Evolutionary conservation across 176 grass and related monocot genomes (phyloP).

Genomic region (Lolium multiflorum): DNA sequence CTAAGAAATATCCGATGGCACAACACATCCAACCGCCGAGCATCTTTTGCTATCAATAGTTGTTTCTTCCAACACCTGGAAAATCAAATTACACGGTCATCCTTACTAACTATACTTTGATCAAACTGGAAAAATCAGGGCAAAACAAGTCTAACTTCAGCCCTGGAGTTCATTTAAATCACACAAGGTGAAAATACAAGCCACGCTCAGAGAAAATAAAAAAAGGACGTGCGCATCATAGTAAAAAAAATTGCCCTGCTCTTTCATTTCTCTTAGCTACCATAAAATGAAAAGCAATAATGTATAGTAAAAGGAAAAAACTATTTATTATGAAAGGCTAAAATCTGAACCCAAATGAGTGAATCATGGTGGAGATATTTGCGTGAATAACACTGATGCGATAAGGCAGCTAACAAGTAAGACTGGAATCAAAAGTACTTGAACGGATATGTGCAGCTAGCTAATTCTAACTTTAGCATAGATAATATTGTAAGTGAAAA

Average conservation of each 20-base stretch:
- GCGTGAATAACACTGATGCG: neutral
- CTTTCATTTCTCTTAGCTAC: constrained; percentile 1
- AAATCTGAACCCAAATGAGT: neutral
- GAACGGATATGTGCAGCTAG: neutral
- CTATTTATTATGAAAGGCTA: neutral
- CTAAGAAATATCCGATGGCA: constrained; percentile 64
- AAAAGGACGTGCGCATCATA: neutral
- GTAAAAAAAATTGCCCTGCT: neutral
- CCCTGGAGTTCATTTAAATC: neutral
- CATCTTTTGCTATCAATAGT: constrained; percentile 59
- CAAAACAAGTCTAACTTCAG: neutral
- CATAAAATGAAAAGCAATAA: neutral
- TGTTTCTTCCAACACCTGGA: constrained; percentile 70
- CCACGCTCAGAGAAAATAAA: neutral
- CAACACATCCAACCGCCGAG: constrained; percentile 50
- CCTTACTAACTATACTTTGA: neutral
- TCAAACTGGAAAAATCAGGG: neutral
- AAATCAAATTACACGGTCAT: constrained; percentile 14
- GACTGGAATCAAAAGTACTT: neutral
- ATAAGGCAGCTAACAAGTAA: neutral
- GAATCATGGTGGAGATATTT: neutral
- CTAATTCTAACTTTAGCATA: neutral
- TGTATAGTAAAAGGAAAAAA: neutral
- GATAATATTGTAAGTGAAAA: constrained; percentile 14
- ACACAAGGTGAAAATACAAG: neutral